A percentile compares a stretch with the other conserved stretches of the same genome.
Conservation (phyloP, 2,329 filamentous ascomycete species). For the Talaromyces sp. region DNA sequence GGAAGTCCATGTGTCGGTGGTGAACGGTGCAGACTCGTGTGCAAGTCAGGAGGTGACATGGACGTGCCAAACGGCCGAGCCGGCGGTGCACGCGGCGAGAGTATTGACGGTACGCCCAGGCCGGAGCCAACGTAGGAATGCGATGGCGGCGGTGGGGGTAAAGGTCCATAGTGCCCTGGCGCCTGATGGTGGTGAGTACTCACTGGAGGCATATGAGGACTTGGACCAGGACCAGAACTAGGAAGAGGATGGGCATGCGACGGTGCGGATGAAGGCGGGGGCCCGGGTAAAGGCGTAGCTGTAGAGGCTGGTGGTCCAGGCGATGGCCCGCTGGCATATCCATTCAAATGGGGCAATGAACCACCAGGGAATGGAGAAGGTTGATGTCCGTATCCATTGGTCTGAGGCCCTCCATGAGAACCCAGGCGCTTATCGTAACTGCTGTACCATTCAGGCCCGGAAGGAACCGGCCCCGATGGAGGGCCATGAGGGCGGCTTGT, state of each 20-base stretch:
- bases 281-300: slow-evolving; percentile 35
- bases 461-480: slow-evolving; percentile 27
- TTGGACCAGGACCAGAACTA: slow-evolving; percentile 23
- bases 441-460: slow-evolving; percentile 18
- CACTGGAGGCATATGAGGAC: slow-evolving; percentile 45
- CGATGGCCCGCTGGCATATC: slow-evolving; percentile 9
- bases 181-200: slow-evolving; percentile 35
- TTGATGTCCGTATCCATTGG: slow-evolving; percentile 16
- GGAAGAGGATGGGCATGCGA: slow-evolving; percentile 24
- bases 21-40: slow-evolving; percentile 36
- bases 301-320: slow-evolving; percentile 9
- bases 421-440: slow-evolving; percentile 16
- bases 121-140: slow-evolving; percentile 37
- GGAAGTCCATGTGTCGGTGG: slow-evolving; percentile 35
- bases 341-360: slow-evolving; percentile 14
- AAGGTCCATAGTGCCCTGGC: slow-evolving; percentile 9
- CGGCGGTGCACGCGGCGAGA: slow-evolving; percentile 32
- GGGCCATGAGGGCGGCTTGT: slow-evolving; percentile 24
- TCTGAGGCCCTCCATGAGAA: slow-evolving; percentile 8
- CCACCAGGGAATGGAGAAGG: slow-evolving; percentile 21
- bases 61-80: slow-evolving; percentile 36
- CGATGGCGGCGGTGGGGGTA: slow-evolving; percentile 24
- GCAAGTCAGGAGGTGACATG: slow-evolving; percentile 36
- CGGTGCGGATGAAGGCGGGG: slow-evolving; percentile 37
- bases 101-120: slow-evolving; percentile 34